Evolutionary conservation across 2,329 filamentous ascomycete species (phyloP), one percentile per base, ranked within the genome.

Genomic region (Penicillium sp.): DNA sequence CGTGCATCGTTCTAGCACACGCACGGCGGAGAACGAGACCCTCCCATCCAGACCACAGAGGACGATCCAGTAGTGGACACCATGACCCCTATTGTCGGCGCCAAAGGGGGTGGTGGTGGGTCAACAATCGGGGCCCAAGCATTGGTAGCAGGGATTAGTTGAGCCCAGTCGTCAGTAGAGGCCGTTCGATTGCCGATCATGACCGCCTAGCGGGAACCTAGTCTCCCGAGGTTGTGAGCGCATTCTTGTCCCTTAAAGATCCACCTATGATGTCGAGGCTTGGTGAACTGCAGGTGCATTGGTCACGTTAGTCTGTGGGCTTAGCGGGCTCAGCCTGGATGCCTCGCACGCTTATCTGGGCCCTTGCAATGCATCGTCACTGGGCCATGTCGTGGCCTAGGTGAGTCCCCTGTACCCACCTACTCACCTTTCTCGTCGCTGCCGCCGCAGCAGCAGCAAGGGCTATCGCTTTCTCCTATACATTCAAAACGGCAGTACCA

Each of bases 181-280:
- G 47, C 46, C 51, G 48, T 57, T 61, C 54, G 30, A 47, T 40
- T 51, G 59, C 55, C 52, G 60, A 63, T 62, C 61, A 55, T 61
- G 46, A 33, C 49, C 34, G 21, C 49, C 49, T 59, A 56, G 55
- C 49, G 54, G 30, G 33, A 60, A 59, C 55, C 39, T 56, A 53
- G 51, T 54, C n/a, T n/a, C 32, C 37, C 23, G 33, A 42, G 18
- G 39, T 17, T 47, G 39, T 34, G 7, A n/a, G 27, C 41, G 23
- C 50, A 61, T 61, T 61, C 51, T 43, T 56, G 40, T 20, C 49
- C 51, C 50, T 54, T 51, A 15, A 17, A 41, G 37, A 29, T 53
- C 49, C 45, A 56, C 51, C 23, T 34, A 53, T 56, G 37, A 52
- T 51, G 46, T 47, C 47, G 51, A 39, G 34, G 44, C 26, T 43